Evolutionary conservation across 2,329 filamentous ascomycete genomes (phyloP), one percentile per base, ranked within the genome.

Genomic region (Leptographium lundbergii): DNA sequence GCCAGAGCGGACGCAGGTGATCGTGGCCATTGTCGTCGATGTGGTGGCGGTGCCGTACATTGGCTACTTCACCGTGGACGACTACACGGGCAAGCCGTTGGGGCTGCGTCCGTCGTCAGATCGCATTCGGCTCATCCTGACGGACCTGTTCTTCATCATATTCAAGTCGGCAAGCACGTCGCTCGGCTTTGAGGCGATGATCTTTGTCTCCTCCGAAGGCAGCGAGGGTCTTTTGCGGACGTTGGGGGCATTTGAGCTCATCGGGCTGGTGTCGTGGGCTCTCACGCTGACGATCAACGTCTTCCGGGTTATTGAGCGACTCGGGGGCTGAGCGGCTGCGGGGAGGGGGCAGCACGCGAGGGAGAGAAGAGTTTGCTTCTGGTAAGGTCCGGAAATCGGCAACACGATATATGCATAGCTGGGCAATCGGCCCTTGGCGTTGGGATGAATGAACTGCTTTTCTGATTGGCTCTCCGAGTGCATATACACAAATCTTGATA

Each of bases 121-220:
- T 55, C 99, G 99, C 71, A 88, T 95, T 64, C 84, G 88, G 17
- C 82, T 99, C 56, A 88, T 97, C 61, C 82, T 99, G 58, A 81
- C 96, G 60, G 94, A 99, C 72, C 79, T 99, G 4, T 86, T 96
- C 67, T 99, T 99, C 70, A 96, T 99, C 67, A 91, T 97, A 50
- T 96, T 99, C 75, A 92, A 96, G 71, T 91, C 91, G 4, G 91
- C 91, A 57, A 97, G 96, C 73, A 81, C 95, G 29, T 88, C 89
- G 48, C 76, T 99, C 63, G 91, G 62, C 1, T 66, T 66, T n/a
- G 65, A 66, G 54, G 63, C 65, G 25, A 62, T 66, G 61, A 61
- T 66, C 27, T 66, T 62, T 48, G 61, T 62, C 14, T 50, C 55
- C n/a, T 57, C 62, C 0, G 52, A 53, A 9, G n/a, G 14, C 39